A percentile compares a stretch with the other conserved stretches of the same genome.
phyloP scores from a whole-genome alignment of 306 rosid species.

The Lithocarpus polystachyus region DNA sequence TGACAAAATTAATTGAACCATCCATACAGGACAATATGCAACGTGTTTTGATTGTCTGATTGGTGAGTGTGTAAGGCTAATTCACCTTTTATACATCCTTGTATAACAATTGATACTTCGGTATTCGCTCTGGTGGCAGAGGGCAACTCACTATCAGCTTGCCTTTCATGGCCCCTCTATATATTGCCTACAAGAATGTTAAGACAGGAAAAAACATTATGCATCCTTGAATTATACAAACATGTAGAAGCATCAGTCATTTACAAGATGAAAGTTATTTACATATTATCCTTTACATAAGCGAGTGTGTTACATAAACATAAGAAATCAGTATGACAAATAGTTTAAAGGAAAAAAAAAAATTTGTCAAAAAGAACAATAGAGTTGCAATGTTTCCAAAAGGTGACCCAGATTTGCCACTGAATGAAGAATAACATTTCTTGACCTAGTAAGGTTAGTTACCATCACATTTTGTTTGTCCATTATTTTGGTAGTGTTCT shows the following conservation, averaged over 20 bases:
- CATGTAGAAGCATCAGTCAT: background rate
- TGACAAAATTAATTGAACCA: too few species aligned
- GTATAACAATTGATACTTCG: slow-evolving; percentile 69
- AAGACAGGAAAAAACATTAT: slow-evolving; percentile 4
- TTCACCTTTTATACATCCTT: slow-evolving; percentile 50
- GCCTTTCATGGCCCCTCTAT: slow-evolving; percentile 86
- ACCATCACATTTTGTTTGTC: too few species aligned
- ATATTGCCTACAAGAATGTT: slow-evolving; percentile 55
- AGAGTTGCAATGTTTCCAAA: too few species aligned
- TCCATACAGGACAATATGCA: too few species aligned
- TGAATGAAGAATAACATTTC: too few species aligned
- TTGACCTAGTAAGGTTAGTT: too few species aligned
- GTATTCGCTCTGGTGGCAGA: slow-evolving; percentile 58
- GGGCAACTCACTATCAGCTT: slow-evolving; percentile 81
- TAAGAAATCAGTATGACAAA: too few species aligned
- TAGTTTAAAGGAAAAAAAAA: too few species aligned
- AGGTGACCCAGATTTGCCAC: too few species aligned
- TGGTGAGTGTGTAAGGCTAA: background rate
- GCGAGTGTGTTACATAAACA: background rate
- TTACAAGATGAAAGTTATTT: background rate
- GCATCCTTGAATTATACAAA: background rate
- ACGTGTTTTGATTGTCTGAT: too few species aligned
- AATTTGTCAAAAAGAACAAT: too few species aligned
- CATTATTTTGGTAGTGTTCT: too few species aligned
- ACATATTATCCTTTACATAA: background rate